A percentile compares a stretch with the other conserved stretches of the same genome.
phyloP scores from a whole-genome alignment of 2,329 filamentous ascomycete genomes.

The Decorospora gaudefroyi region DNA sequence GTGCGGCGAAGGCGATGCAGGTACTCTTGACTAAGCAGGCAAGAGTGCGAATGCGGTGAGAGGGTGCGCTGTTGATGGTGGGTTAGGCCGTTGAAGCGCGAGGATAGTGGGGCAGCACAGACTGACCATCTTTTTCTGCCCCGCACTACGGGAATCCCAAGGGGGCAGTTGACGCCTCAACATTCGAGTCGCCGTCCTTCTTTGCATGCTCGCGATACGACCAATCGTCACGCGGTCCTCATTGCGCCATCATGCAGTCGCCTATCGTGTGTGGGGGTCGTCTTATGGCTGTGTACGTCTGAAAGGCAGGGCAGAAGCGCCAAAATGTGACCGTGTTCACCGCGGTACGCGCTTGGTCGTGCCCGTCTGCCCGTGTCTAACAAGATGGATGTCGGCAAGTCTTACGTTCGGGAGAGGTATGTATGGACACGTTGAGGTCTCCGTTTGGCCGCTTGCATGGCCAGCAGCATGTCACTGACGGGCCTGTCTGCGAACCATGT shows the following conservation, averaged over 20 bases:
- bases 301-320: slow-evolving; percentile 1
- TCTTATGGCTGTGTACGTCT: slow-evolving; percentile 4
- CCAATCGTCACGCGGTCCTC: slow-evolving; percentile 11
- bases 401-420: too few relatives aligned
- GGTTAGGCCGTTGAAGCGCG: slow-evolving; percentile 24
- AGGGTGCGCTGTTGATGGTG: slow-evolving; percentile 24
- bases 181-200: slow-evolving; percentile 2
- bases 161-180: slow-evolving; percentile 7
- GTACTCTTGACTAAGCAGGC: slow-evolving; percentile 34
- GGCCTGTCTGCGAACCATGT: too few relatives aligned
- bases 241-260: slow-evolving; percentile 37
- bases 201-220: neutral
- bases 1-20: slow-evolving; percentile 24
- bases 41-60: slow-evolving; percentile 31
- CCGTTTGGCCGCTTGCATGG: too few relatives aligned
- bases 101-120: slow-evolving; percentile 21
- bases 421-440: too few relatives aligned
- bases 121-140: slow-evolving; percentile 21
- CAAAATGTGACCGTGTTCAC: slow-evolving; percentile 5
- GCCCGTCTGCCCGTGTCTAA: neutral
- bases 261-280: slow-evolving; percentile 19
- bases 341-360: slow-evolving; percentile 16
- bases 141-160: slow-evolving; percentile 7
- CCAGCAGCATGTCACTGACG: too few relatives aligned
- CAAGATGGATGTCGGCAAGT: too few relatives aligned